These are phyloP conservation scores for Irpex sp. DNA, from an alignment of 1,284 basidiomycete genomes.

Conservation along the genomic window DNA sequence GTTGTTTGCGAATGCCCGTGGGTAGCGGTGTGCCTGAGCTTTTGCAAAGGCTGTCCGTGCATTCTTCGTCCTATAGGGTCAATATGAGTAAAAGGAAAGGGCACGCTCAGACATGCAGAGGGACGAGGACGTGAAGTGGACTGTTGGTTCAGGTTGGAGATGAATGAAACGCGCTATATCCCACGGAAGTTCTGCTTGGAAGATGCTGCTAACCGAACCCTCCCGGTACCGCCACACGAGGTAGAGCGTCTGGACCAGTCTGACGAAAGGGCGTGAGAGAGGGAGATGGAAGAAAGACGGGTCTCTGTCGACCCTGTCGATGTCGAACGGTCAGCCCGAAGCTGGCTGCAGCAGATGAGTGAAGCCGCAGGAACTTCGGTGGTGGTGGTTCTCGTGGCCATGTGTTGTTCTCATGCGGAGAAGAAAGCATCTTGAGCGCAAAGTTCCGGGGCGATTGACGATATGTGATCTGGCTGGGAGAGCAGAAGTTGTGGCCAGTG, in stretches of 20 bases:
- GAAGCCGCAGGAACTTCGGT: conserved; percentile 13
- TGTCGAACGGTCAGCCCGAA: background rate
- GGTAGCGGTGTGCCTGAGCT: background rate
- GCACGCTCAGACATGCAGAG: background rate
- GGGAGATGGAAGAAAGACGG: conserved; percentile 3
- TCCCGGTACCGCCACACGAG: conserved; percentile 10
- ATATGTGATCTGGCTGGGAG: background rate
- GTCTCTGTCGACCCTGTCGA: conserved; percentile 7
- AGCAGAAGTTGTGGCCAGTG: background rate
- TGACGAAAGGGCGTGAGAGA: conserved; percentile 8
- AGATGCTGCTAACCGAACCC: conserved; percentile 3
- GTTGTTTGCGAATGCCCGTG: background rate
- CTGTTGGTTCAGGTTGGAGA: background rate
- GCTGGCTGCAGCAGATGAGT: background rate
- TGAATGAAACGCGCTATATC: conserved; percentile 1
- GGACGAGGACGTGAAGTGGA: background rate
- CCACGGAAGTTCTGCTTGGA: conserved; percentile 5
- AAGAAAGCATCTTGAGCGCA: conserved; percentile 2
- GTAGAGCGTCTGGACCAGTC: conserved; percentile 1
- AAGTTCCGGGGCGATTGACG: conserved; percentile 8
- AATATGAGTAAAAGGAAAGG: background rate
- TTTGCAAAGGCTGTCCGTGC: background rate
- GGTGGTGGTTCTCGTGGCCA: conserved; percentile 11
- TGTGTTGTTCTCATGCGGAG: conserved; percentile 12
- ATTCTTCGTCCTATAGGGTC: too few species aligned